Percentiles rank a stretch among this genome's conserved stretches.
These are phyloP conservation scores for Botrytis galanthina DNA, from an alignment of 2,329 filamentous ascomycete species.

Conservation along the genomic window DNA sequence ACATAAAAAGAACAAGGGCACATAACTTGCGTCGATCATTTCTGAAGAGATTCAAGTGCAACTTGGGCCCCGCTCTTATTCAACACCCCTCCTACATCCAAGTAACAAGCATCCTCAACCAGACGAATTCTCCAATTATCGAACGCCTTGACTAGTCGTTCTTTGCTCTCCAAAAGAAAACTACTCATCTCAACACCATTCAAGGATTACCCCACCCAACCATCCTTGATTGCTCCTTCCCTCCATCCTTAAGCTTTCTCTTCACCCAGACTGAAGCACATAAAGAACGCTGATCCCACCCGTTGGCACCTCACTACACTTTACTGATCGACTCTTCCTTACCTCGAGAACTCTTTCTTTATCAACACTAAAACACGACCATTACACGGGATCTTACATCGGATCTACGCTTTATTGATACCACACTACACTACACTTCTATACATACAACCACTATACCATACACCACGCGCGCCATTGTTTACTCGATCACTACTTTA, in stretches of 20 bases:
- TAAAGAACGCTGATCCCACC: constrained; percentile 40
- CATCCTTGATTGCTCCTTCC: constrained; percentile 28
- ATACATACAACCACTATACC: constrained; percentile 10
- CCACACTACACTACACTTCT: constrained; percentile 22
- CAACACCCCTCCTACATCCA: constrained; percentile 13
- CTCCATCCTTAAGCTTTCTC: constrained; percentile 18
- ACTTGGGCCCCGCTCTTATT: constrained; percentile 24
- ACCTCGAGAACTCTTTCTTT: constrained; percentile 23
- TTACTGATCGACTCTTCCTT: constrained; percentile 31
- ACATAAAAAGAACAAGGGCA: constrained; percentile 21
- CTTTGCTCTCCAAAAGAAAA: constrained; percentile 13
- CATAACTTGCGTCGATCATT: constrained; percentile 31
- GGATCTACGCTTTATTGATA: constrained; percentile 31
- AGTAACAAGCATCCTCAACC: constrained; percentile 23
- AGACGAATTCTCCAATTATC: constrained; percentile 24
- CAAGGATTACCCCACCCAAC: constrained; percentile 27
- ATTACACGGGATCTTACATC: constrained; percentile 38
- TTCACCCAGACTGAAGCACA: constrained; percentile 30
- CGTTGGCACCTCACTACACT: constrained; percentile 21
- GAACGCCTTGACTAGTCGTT: constrained; percentile 18
- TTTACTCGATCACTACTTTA: constrained; percentile 19
- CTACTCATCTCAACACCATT: constrained; percentile 13
- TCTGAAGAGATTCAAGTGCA: constrained; percentile 28
- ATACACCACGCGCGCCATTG: neutral
- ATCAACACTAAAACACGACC: constrained; percentile 6